Base-by-base conservation (phyloP, 805 yeast species). In the Sungouiozyma ichnusensis region DNA sequence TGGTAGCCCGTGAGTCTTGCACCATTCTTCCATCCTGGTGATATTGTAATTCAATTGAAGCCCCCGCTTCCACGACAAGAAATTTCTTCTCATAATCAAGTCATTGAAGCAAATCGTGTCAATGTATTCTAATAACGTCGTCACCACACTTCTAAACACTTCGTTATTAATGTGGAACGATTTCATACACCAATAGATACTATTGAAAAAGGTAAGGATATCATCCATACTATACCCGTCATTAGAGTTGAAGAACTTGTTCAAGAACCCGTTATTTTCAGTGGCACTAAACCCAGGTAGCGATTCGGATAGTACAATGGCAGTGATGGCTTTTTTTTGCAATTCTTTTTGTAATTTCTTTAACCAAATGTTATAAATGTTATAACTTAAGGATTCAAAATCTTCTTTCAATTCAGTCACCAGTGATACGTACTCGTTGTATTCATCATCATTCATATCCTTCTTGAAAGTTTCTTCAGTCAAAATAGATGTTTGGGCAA, bases 21-120 rank as follows among this genome's bases (percentile, higher is more conserved):
- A 90, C 98, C 98, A 92, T 67, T 92, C 99, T 63, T 87, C 97
- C 54, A 92, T 73, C 56, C 97, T 77, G 3, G 98, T 92, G 42
- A 88, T 94, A 63, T 92, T 92, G 67, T 92, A 92, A 62, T 87
- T 92, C 65, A 92, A 78, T 66, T 92, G 98, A 52, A 92, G 73
- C 38, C 97, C 97, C 60, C 98, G 81, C 68, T 90, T 92, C 98
- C 98, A 92, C 9, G 95, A 82, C 58, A 90, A 68, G 67, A 90
- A 94, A 66, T 80, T 82, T 64, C 95, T 77, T 68, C 96, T 80
- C 94, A 88, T 84, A 39, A 94, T 78, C 65, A 92, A 70, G 61
- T 92, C 97, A 61, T 92, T 92, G 73, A 92, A 92, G 66, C 97
- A 86, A 49, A 79, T 76, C 15, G 95, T 92, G 63, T 92, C 95